Conservation (phyloP, 2,329 filamentous ascomycete species). For the Tolypocladium capitatum region DNA sequence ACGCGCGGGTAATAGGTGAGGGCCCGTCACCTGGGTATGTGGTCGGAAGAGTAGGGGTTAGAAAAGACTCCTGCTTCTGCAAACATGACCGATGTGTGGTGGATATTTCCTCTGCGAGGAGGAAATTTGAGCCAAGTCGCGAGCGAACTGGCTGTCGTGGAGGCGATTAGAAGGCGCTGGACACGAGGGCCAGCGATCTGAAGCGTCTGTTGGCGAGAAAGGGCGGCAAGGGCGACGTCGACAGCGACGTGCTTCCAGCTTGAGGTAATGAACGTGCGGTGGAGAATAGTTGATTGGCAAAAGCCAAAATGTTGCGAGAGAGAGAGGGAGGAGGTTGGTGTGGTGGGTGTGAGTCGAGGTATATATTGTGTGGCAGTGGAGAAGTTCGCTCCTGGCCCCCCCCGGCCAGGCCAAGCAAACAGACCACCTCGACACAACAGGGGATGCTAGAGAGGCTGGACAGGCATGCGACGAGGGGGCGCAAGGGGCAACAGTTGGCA, state of each 20-base stretch:
- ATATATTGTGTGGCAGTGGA: constrained; percentile 15
- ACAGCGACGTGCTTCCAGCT: constrained; percentile 11
- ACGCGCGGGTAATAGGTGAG: constrained; percentile 30
- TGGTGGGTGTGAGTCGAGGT: constrained; percentile 16
- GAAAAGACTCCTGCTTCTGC: constrained; percentile 38
- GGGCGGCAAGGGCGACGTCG: constrained; percentile 15
- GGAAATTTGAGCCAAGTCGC: constrained; percentile 17
- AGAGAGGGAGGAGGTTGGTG: constrained; percentile 9
- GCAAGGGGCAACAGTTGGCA: neutral
- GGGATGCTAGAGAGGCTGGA: constrained; percentile 4
- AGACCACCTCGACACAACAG: neutral
- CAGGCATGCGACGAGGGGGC: constrained; percentile 14
- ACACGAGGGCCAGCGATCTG: constrained; percentile 11
- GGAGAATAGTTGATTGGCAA: constrained; percentile 21
- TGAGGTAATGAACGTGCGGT: constrained; percentile 4
- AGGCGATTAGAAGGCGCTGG: constrained; percentile 15
- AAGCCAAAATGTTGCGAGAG: constrained; percentile 21
- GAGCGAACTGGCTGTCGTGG: constrained; percentile 12
- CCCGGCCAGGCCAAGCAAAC: constrained; percentile 1
- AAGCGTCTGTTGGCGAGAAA: constrained; percentile 5
- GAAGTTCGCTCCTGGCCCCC: neutral
- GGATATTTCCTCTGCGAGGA: constrained; percentile 17
- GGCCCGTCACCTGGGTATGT: constrained; percentile 48
- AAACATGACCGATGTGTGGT: constrained; percentile 36
- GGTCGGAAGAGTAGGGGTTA: constrained; percentile 44